Evolutionary conservation across 2,329 filamentous ascomycete species (phyloP).

Genomic region (Pseudogymnoascus sp.): DNA sequence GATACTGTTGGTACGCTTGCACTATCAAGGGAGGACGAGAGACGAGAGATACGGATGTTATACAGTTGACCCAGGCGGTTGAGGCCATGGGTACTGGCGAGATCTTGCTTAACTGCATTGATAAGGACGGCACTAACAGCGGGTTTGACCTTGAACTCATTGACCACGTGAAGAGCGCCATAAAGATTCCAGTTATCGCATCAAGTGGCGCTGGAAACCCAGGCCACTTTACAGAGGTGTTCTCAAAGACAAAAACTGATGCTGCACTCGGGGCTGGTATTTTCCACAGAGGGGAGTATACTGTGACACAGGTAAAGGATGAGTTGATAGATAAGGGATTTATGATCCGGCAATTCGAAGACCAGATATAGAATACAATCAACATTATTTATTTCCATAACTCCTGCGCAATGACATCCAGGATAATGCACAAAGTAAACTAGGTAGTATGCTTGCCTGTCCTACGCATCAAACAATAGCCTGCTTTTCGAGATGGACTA

Average conservation of each 20-base stretch:
- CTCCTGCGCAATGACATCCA: neutral
- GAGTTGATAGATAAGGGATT: slow-evolving; percentile 62
- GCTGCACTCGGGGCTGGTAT: slow-evolving; percentile 92
- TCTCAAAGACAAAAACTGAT: slow-evolving; percentile 75
- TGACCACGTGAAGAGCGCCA: slow-evolving; percentile 72
- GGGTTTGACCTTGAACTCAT: slow-evolving; percentile 94
- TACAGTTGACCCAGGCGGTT: slow-evolving; percentile 78
- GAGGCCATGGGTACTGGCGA: slow-evolving; percentile 95
- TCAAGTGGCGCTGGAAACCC: slow-evolving; percentile 87
- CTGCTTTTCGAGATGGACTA: slow-evolving; percentile 50
- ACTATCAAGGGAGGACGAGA: slow-evolving; percentile 94
- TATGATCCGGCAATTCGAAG: slow-evolving; percentile 69
- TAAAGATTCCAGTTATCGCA: slow-evolving; percentile 90
- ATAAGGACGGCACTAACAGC: slow-evolving; percentile 87
- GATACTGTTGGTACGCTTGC: slow-evolving; percentile 92
- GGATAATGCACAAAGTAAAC: neutral
- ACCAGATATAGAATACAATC: slow-evolving; percentile 10
- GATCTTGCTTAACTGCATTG: slow-evolving; percentile 93
- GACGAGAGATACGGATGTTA: slow-evolving; percentile 85
- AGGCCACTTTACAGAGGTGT: slow-evolving; percentile 83
- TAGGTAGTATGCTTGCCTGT: neutral
- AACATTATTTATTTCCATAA: neutral
- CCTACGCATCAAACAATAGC: neutral
- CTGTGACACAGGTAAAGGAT: slow-evolving; percentile 88
- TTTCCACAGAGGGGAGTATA: slow-evolving; percentile 95